Evolutionary conservation across 2,329 filamentous ascomycete genomes (phyloP).

Genomic region (Arthrobotrys megalospora): DNA sequence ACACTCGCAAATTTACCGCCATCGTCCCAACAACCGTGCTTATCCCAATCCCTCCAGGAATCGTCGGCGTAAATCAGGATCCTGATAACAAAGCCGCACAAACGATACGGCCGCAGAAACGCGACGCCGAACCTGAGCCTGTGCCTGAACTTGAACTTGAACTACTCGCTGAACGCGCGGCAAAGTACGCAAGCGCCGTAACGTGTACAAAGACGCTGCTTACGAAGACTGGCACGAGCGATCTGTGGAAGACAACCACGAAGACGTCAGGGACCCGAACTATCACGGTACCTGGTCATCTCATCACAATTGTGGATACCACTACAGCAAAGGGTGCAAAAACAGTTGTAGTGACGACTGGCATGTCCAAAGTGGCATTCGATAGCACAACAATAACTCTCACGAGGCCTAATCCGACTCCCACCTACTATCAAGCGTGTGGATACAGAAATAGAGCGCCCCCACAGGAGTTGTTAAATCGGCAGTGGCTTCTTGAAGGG

Average conservation of each 20-base stretch:
- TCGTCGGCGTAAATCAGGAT: conserved; percentile 14
- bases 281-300: not conserved
- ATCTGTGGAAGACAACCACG: conserved; percentile 17
- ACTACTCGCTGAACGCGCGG: not conserved
- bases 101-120: not conserved
- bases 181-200: conserved; percentile 21
- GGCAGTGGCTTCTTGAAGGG: not conserved
- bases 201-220: conserved; percentile 34
- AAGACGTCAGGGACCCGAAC: conserved; percentile 10
- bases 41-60: not conserved
- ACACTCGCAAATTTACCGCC: not conserved
- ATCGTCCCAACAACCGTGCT: not conserved
- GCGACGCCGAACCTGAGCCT: conserved; percentile 15
- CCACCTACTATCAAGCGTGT: conserved; percentile 25
- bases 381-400: not conserved
- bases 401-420: not conserved
- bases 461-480: not conserved
- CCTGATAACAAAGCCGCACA: conserved; percentile 19
- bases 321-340: not conserved
- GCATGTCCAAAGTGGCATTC: not conserved
- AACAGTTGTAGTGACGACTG: not conserved
- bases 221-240: conserved; percentile 12
- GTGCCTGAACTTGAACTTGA: not conserved
- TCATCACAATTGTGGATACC: not conserved
- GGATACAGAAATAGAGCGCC: conserved; percentile 5